Evolutionary conservation across 2,329 filamentous ascomycete species (phyloP).

Genomic region (Talaromyces albobiverticillius): DNA sequence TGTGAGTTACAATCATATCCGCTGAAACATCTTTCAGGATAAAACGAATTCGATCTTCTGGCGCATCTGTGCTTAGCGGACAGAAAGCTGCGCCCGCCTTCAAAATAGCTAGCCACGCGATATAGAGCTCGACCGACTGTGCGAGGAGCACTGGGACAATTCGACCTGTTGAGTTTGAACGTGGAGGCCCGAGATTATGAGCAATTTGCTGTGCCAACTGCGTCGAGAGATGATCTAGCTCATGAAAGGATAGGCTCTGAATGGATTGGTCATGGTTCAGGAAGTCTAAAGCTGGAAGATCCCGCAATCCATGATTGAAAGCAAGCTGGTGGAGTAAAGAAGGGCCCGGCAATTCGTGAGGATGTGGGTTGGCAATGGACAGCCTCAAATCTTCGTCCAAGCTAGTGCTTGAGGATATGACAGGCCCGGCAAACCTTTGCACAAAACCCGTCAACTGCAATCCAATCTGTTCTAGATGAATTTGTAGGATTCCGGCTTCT

Average conservation of each 20-base stretch:
- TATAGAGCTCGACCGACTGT: conserved; percentile 74
- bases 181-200: conserved; percentile 23
- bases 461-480: conserved; percentile 27
- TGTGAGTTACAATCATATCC: conserved; percentile 63
- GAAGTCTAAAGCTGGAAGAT: conserved; percentile 62
- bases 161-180: conserved; percentile 12
- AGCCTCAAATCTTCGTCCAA: conserved; percentile 27
- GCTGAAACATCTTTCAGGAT: conserved; percentile 76
- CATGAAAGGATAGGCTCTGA: conserved; percentile 56
- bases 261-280: conserved; percentile 48
- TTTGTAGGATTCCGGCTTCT: conserved; percentile 20
- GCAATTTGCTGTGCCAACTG: conserved; percentile 53
- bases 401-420: conserved; percentile 15
- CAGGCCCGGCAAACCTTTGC: conserved; percentile 19
- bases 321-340: conserved; percentile 64
- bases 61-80: conserved; percentile 75
- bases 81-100: conserved; percentile 84
- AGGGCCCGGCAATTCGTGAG: conserved; percentile 53
- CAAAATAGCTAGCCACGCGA: conserved; percentile 72
- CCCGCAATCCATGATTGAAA: conserved; percentile 29
- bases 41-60: conserved; percentile 72
- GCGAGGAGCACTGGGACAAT: conserved; percentile 75
- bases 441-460: conserved; percentile 28
- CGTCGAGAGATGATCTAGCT: conserved; percentile 60
- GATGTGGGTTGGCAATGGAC: conserved; percentile 59